Conservation (phyloP, 1,284 basidiomycete species). For the Athelia sp. region DNA sequence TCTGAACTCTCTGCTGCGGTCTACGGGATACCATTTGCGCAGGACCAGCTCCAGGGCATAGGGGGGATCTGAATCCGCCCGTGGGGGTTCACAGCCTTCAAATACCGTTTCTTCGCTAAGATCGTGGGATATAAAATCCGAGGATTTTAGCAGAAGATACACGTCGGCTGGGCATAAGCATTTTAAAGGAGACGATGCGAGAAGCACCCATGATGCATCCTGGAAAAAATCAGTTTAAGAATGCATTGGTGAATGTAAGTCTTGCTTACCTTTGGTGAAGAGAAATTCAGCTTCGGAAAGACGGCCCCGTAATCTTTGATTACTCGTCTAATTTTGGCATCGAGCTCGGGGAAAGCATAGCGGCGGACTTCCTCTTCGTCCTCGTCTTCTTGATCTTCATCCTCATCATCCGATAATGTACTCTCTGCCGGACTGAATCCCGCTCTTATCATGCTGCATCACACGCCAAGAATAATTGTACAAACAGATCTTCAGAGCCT, state of each 20-base stretch:
- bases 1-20: constrained; percentile 78
- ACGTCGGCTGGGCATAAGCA: constrained; percentile 88
- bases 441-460: constrained; percentile 12
- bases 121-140: constrained; percentile 87
- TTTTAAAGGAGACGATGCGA: constrained; percentile 80
- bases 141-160: constrained; percentile 90
- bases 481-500: constrained; percentile 73
- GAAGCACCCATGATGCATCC: constrained; percentile 93
- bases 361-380: constrained; percentile 30
- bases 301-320: constrained; percentile 75
- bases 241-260: constrained; percentile 12
- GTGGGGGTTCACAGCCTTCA: constrained; percentile 41
- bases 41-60: constrained; percentile 85
- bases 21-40: constrained; percentile 87
- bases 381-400: constrained; percentile 32
- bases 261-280: constrained; percentile 84
- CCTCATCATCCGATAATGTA: constrained; percentile 56
- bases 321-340: constrained; percentile 65
- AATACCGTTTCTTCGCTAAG: constrained; percentile 59
- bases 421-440: constrained; percentile 43
- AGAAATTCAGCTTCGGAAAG: constrained; percentile 96
- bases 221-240: constrained; percentile 23
- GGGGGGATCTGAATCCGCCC: constrained; percentile 8
- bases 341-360: constrained; percentile 76
- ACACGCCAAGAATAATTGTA: constrained; percentile 17